Percentiles rank a stretch among this genome's conserved stretches.
phyloP scores from a whole-genome alignment of 169 alveolate species.

The Plasmodium reichenowi region DNA sequence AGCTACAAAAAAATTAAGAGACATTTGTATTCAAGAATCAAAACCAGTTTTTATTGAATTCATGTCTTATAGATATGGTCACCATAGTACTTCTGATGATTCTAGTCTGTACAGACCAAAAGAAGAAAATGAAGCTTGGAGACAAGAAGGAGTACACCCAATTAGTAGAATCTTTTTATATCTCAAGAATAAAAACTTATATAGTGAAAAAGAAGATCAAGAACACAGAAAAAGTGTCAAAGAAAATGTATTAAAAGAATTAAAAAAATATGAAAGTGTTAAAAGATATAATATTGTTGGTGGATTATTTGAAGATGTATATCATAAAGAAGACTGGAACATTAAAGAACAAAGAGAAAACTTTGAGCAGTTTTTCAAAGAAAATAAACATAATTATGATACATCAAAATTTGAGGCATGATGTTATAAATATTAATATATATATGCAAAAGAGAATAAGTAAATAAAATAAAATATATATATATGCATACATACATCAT shows the following conservation, averaged over 20 bases:
- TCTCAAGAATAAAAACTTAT: constrained; percentile 80
- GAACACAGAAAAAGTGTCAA: constrained; percentile 83
- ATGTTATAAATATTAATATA: too few species aligned
- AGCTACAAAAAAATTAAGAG: constrained; percentile 93
- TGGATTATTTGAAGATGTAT: constrained; percentile 93
- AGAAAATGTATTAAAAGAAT: constrained; percentile 85
- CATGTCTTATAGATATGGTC: constrained; percentile 96
- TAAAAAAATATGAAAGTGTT: constrained; percentile 81
- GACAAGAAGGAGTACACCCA: constrained; percentile 88
- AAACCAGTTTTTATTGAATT: constrained; percentile 94
- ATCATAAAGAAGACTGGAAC: constrained; percentile 87
- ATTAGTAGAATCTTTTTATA: constrained; percentile 82
- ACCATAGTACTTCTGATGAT: constrained; percentile 97
- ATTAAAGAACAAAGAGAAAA: constrained; percentile 78
- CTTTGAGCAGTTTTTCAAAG: constrained; percentile 58
- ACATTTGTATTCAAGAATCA: constrained; percentile 86
- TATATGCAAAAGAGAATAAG: too few species aligned
- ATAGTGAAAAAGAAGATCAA: constrained; percentile 82
- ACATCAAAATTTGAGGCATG: constrained; percentile 43
- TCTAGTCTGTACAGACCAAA: constrained; percentile 91
- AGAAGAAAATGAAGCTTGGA: constrained; percentile 91
- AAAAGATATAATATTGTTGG: constrained; percentile 79
- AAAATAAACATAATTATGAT: constrained; percentile 45
- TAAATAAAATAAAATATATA: too few species aligned
- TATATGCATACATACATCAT: too few species aligned